Conservation (phyloP, 164 flowering plant species). For the Stephania yunnanensis region DNA sequence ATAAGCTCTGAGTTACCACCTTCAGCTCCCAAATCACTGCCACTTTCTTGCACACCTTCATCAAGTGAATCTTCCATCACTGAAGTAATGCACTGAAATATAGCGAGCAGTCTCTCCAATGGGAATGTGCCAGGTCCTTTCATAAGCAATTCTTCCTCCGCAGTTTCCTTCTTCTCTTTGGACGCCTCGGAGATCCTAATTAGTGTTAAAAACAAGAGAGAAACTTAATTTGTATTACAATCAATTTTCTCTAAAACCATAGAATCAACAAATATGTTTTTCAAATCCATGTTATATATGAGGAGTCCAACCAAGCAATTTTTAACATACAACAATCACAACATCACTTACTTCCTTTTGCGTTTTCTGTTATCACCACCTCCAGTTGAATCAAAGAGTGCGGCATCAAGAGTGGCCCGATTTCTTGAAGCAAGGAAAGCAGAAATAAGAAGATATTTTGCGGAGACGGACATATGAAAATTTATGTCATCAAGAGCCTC, state of each 20-base stretch:
- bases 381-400: conserved; percentile 87
- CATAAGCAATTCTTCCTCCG: conserved; percentile 66
- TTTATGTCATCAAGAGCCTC: conserved; percentile 45
- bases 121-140: conserved; percentile 97
- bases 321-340: neutral
- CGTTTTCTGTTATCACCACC: conserved; percentile 63
- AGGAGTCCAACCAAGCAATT: neutral
- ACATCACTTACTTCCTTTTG: conserved; percentile 60
- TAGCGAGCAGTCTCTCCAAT: conserved; percentile 84
- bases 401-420: conserved; percentile 96
- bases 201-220: neutral
- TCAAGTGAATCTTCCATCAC: conserved; percentile 43
- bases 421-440: conserved; percentile 98
- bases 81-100: conserved; percentile 84
- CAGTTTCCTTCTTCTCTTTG: conserved; percentile 55
- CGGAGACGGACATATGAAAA: conserved; percentile 79
- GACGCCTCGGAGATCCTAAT: conserved; percentile 61
- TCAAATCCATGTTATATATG: neutral
- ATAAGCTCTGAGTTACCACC: conserved; percentile 39
- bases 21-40: conserved; percentile 20
- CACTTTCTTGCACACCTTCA: conserved; percentile 36
- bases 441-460: conserved; percentile 93
- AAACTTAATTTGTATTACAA: neutral
- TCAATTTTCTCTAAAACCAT: neutral
- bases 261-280: neutral